Percentiles rank a stretch among this genome's conserved stretches.
phyloP scores from a whole-genome alignment of 495 filamentous ascomycete genomes.

The Penicillium pancosmium region DNA sequence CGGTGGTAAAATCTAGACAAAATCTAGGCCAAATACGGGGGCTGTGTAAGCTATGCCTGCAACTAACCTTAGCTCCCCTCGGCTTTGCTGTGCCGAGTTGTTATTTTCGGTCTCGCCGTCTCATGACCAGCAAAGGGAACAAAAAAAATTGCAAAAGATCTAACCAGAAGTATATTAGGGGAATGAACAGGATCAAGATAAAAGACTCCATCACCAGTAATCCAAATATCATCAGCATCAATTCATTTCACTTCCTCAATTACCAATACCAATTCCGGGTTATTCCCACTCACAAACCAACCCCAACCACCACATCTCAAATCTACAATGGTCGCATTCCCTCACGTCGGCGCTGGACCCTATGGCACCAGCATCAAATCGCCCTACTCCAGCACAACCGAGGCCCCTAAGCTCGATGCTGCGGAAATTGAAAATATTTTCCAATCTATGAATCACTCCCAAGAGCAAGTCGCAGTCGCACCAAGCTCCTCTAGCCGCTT shows the following conservation, averaged over 20 bases:
- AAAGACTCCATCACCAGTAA: constrained; percentile 6
- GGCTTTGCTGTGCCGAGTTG: constrained; percentile 1
- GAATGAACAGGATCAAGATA: constrained; percentile 11
- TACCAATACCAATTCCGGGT: constrained; percentile 2
- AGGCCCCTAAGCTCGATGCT: constrained; percentile 7
- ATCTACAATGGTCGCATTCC: constrained; percentile 11
- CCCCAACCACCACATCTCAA: background rate
- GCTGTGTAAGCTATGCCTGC: background rate
- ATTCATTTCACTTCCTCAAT: constrained; percentile 7
- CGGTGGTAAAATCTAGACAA: background rate
- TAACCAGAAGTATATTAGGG: constrained; percentile 22
- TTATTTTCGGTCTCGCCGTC: background rate
- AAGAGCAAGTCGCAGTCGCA: background rate
- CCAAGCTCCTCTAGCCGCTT: constrained; percentile 1
- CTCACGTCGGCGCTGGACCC: constrained; percentile 9
- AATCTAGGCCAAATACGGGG: background rate
- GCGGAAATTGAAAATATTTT: constrained; percentile 9
- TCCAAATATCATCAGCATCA: constrained; percentile 11
- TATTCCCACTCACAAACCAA: constrained; percentile 1
- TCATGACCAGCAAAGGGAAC: constrained; percentile 2
- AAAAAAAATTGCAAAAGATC: constrained; percentile 11
- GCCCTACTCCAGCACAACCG: constrained; percentile 1
- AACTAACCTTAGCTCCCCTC: background rate
- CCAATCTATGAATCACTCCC: background rate
- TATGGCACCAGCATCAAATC: constrained; percentile 8